Base-by-base conservation (phyloP, 2,329 filamentous ascomycete genomes). In the Talaromyces sp. region DNA sequence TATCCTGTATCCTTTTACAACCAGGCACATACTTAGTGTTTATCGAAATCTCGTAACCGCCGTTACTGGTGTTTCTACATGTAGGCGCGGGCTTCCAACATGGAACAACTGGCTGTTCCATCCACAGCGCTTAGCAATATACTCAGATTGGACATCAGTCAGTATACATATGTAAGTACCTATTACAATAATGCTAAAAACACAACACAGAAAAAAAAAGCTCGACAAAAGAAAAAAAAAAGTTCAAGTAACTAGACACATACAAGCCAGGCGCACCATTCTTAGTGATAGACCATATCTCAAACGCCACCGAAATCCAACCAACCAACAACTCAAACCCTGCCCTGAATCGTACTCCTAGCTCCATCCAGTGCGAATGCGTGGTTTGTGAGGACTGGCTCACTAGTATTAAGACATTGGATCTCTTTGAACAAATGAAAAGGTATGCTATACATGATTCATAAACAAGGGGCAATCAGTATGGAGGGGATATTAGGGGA, bases 391-490 rank as follows among this genome's bases (percentile, higher is more conserved):
- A 64, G 56, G 35, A 58, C 39, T 25, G 5, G 37, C 56, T 63
- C 47, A 67, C 63, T 65, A 50, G 47, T 39, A 58, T 57, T 63
- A 50, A 60, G 22, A 27, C 45, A 45, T 43, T 43, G 37, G 37
- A 13, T 45, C 37, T 59, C 56, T 67, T 64, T 67, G 27, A 66
- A 67, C 27, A 70, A 66, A 65, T 49, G 59, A 69, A 64, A 49
- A 68, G 39, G 39, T 45, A 59, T 59, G 56, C 56, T 43, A 33
- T 59, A 59, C 37, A 59, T 59, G 37, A 59, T 59, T 45, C 56
- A 45, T 59, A 15, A 43, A 59, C 19, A 31, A 61, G 11, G 8
- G 54, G 31, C 3, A 25, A 47, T 47, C 43, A 25, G 11, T 25
- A 25, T 15, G 19, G 43, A 47, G 19, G 22, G 37, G 10, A 43